Base-by-base conservation (phyloP, 495 filamentous ascomycete species). In the Penicillium cataractarum region DNA sequence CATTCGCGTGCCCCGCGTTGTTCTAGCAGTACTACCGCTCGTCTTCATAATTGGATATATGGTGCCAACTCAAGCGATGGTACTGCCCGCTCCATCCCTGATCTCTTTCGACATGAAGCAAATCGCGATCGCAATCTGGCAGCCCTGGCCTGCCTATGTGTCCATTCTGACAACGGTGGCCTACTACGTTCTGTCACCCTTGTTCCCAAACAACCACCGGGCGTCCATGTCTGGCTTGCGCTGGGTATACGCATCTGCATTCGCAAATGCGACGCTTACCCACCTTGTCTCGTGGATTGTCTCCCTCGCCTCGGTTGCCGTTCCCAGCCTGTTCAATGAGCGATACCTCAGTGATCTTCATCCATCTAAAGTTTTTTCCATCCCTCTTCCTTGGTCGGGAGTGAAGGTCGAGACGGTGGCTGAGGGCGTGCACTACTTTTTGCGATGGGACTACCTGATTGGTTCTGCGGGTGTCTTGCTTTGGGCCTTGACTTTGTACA, bases 391-490 rank as follows among this genome's bases (percentile, higher is more conserved):
- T 32, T 81, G 84, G 65, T 67, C 72, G 1, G 71, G 70, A 0
- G 63, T 77, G 35, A 63, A 59, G 26, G 78, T 80, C 4, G 63
- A 76, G 32, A 73, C 66, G 6, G 69, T 88, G n/a, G 80, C 76
- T 5, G 68, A 76, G 19, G 79, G 87, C 9, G 78, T 82, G 9
- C 79, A 79, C 54, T 72, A 75, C 19, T 84, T 89, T 66, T 64
- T 89, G 29, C 82, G 83, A 48, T 89, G 83, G 77, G 87, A 90
- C 58, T 75, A 86, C 22, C 72, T 85, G 63, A 77, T 84, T 55
- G 85, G 83, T 4, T 79, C 80, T 8, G 57, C 65, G 6, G 79
- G 83, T 1, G 63, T 87, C 32, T 57, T 87, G 15, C 26, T 86
- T 7, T 90, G 87, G 87, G 81, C 84, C 3, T 55, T 80, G 12